A percentile compares a stretch with the other conserved stretches of the same genome.
Evolutionary conservation across 2,329 filamentous ascomycete genomes (phyloP).

Genomic region (Periconia digitata): DNA sequence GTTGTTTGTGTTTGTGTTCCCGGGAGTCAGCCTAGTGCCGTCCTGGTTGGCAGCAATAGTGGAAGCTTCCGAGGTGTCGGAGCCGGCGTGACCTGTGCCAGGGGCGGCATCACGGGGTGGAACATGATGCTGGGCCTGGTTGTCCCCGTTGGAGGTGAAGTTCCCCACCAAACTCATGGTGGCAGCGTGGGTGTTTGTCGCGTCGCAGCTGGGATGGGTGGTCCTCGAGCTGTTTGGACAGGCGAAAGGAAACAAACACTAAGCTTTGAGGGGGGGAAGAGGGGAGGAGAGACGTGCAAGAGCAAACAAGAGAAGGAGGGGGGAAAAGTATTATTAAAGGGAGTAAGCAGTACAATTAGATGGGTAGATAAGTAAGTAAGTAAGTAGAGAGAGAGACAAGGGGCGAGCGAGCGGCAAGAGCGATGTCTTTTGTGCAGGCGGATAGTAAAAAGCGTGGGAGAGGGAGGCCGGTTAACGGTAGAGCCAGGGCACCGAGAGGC

Average conservation of each 20-base stretch:
- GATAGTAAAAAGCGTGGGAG: background rate
- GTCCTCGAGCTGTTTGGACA: background rate
- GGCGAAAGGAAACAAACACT: background rate
- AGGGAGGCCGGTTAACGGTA: background rate
- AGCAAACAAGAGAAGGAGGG: background rate
- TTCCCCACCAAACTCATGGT: constrained; percentile 48
- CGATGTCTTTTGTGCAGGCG: too few relatives aligned
- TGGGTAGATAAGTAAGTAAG: background rate
- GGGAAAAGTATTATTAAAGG: background rate
- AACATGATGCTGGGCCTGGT: constrained; percentile 36
- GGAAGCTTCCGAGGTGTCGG: constrained; percentile 32
- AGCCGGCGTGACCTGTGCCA: constrained; percentile 12
- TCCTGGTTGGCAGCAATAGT: constrained; percentile 32
- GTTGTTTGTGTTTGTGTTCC: constrained; percentile 19
- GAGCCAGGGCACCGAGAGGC: background rate
- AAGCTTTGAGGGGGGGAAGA: background rate
- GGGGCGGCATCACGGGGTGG: constrained; percentile 30
- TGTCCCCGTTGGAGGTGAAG: constrained; percentile 48
- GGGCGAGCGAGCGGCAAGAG: too few relatives aligned
- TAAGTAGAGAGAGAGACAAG: background rate
- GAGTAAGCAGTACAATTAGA: background rate
- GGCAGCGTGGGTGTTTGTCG: background rate
- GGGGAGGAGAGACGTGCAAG: background rate
- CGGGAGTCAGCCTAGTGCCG: constrained; percentile 17
- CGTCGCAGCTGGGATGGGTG: background rate